Conservation (phyloP, 192 early-diverging fungal species). For the Coemansia sp. region DNA sequence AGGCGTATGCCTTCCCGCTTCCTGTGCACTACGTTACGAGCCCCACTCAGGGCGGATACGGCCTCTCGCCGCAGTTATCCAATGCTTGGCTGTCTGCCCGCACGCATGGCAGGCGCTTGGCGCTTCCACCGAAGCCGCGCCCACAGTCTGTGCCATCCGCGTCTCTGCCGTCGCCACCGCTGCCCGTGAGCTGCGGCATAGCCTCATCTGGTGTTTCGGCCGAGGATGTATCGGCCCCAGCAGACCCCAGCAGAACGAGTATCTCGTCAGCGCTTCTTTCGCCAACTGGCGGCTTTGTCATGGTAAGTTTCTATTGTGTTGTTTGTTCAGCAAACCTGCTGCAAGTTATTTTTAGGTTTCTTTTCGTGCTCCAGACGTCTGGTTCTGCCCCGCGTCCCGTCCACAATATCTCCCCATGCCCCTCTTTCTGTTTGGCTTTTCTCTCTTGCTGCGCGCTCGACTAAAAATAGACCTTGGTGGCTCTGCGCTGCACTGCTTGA, state of each 20-base stretch:
- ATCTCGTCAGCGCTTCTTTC: neutral
- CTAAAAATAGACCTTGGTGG: neutral
- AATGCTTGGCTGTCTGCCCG: neutral
- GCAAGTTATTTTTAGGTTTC: slow-evolving; percentile 3
- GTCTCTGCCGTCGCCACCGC: neutral
- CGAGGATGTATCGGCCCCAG: neutral
- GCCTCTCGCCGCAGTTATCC: neutral
- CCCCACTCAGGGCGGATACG: neutral
- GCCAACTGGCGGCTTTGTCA: slow-evolving; percentile 20
- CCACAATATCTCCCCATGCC: no score
- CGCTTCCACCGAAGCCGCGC: slow-evolving; percentile 32
- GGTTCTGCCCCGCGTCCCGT: neutral
- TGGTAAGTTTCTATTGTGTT: slow-evolving; percentile 20
- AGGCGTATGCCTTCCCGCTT: slow-evolving; percentile 32
- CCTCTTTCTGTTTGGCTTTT: neutral
- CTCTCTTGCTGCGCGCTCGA: neutral
- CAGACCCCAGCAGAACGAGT: neutral
- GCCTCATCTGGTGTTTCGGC: neutral
- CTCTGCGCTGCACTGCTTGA: neutral
- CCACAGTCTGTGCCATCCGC: slow-evolving; percentile 25
- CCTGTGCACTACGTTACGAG: slow-evolving; percentile 24
- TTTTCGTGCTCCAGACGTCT: neutral
- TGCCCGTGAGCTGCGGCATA: neutral
- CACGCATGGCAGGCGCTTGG: neutral
- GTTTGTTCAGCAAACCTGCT: slow-evolving; percentile 4